A percentile compares a stretch with the other conserved stretches of the same genome.
These are phyloP conservation scores for Fusarium caatingaense DNA, from an alignment of 2,329 filamentous ascomycete genomes.

Conservation along the genomic window DNA sequence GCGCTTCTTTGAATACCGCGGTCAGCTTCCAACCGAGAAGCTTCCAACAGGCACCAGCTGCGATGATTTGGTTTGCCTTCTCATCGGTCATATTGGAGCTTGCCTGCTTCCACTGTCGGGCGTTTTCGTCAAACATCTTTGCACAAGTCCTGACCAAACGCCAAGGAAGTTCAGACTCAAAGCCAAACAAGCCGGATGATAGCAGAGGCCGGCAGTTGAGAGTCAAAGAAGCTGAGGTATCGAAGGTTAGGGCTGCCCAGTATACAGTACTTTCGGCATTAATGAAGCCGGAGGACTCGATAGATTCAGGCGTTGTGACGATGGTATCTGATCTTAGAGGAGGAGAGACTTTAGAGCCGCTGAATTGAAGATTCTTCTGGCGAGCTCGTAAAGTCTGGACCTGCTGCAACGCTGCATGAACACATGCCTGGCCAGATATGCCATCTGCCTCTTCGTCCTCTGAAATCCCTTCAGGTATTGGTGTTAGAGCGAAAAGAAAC, in stretches of 20 bases:
- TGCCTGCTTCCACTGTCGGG: conserved; percentile 42
- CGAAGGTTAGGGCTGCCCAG: conserved; percentile 57
- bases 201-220: conserved; percentile 55
- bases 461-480: conserved; percentile 54
- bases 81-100: conserved; percentile 48
- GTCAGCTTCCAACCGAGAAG: conserved; percentile 49
- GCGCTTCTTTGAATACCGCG: conserved; percentile 49
- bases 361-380: conserved; percentile 55
- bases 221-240: conserved; percentile 55
- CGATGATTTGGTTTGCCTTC: conserved; percentile 48
- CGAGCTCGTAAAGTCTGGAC: conserved; percentile 54
- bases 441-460: conserved; percentile 57
- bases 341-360: conserved; percentile 53
- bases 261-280: conserved; percentile 54
- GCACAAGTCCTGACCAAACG: conserved; percentile 45
- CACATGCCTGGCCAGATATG: conserved; percentile 54
- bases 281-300: conserved; percentile 50
- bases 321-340: conserved; percentile 35
- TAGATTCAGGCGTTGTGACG: conserved; percentile 43
- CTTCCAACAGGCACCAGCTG: conserved; percentile 47
- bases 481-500: conserved; percentile 55
- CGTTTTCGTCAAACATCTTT: conserved; percentile 47
- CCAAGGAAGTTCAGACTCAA: conserved; percentile 48
- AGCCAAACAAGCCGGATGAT: conserved; percentile 53
- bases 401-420: conserved; percentile 56